phyloP scores from a whole-genome alignment of 2,329 filamentous ascomycete species.

The Cryphonectria japonica region DNA sequence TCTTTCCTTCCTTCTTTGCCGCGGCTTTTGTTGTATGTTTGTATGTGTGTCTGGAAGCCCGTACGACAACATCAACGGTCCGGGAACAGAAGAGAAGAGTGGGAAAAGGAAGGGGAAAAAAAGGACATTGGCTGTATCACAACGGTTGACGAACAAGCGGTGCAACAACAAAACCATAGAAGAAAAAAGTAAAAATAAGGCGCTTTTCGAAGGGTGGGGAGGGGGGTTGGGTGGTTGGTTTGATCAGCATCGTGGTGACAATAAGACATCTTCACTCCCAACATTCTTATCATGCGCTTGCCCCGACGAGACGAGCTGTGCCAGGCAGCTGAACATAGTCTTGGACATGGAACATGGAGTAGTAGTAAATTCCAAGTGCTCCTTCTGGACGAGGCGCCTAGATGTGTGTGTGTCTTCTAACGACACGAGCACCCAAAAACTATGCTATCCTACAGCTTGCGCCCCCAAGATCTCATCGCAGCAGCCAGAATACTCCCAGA shows the following conservation, averaged over 20 bases:
- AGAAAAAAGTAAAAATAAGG: not conserved
- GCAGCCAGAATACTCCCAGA: not conserved
- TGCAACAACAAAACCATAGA: not conserved
- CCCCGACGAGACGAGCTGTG: not conserved
- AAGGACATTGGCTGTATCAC: not conserved
- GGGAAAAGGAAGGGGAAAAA: no score
- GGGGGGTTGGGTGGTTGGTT: not conserved
- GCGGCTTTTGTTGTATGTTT: not conserved
- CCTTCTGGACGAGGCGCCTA: not conserved
- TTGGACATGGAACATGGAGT: not conserved
- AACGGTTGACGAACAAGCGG: slow-evolving; percentile 17
- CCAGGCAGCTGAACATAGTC: not conserved
- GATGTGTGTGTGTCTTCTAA: not conserved
- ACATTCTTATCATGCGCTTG: not conserved
- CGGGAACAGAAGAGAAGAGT: not conserved
- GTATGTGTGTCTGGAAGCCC: not conserved
- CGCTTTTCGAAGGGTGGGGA: not conserved
- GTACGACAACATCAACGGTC: slow-evolving; percentile 12
- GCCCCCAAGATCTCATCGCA: not conserved
- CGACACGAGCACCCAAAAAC: not conserved
- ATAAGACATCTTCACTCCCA: slow-evolving; percentile 30
- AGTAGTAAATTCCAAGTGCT: not conserved
- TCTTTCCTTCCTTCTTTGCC: not conserved
- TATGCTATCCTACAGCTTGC: not conserved
- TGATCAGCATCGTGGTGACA: slow-evolving; percentile 8